phyloP scores from a whole-genome alignment of 371 early-diverging fungal genomes.

The Batrachochytrium dendrobatidis region DNA sequence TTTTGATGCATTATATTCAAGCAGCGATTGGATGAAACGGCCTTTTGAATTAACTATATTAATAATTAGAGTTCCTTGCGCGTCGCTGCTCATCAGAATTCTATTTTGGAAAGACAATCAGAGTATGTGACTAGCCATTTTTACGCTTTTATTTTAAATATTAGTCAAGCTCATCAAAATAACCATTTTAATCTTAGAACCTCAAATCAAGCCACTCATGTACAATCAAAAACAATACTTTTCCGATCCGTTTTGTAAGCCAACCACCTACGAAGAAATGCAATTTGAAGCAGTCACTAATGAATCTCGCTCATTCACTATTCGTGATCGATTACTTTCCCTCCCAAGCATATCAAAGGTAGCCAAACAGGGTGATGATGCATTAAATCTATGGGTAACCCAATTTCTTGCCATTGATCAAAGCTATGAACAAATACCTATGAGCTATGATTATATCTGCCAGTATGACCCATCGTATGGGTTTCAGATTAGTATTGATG shows the following conservation, averaged over 20 bases:
- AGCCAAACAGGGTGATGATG: not conserved
- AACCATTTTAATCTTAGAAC: not conserved
- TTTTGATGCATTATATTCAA: too few species aligned
- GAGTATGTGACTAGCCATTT: too few species aligned
- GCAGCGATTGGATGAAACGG: too few species aligned
- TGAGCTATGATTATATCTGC: not conserved
- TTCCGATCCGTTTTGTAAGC: not conserved
- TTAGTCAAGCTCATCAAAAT: not conserved
- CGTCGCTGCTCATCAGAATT: too few species aligned
- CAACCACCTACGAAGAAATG: not conserved
- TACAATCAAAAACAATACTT: too few species aligned
- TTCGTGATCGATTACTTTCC: not conserved
- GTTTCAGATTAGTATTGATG: not conserved
- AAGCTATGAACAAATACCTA: not conserved
- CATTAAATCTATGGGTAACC: not conserved
- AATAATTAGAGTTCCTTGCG: too few species aligned
- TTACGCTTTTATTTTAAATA: too few species aligned
- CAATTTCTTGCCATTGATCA: not conserved
- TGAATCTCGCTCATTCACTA: not conserved
- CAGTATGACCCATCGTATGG: slow-evolving; percentile 2
- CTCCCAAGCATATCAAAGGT: not conserved
- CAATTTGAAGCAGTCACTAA: not conserved
- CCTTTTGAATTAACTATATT: too few species aligned
- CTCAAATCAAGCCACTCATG: not conserved
- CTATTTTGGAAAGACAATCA: too few species aligned